A percentile compares a stretch with the other conserved stretches of the same genome.
These are phyloP conservation scores for Microbotryum scabiosae DNA, from an alignment of 1,284 basidiomycete species.

Conservation along the genomic window DNA sequence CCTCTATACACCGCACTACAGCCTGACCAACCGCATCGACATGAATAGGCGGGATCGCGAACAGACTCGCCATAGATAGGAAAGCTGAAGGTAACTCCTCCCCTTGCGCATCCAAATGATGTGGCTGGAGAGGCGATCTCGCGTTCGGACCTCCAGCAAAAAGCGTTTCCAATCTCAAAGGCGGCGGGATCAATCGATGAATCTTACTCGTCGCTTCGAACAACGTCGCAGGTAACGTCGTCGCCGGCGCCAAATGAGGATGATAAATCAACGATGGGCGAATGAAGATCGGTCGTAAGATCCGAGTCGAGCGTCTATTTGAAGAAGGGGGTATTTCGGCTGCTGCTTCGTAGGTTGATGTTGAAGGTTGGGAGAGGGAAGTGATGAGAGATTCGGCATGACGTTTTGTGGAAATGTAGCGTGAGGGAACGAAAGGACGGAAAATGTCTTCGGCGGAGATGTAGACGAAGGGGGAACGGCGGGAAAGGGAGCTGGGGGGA, in stretches of 20 bases:
- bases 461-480: conserved; percentile 70
- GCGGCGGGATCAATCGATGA: conserved; percentile 47
- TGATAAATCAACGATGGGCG: conserved; percentile 74
- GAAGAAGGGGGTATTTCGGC: too few relatives aligned
- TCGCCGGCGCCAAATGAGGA: conserved; percentile 78
- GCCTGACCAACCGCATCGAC: conserved; percentile 91
- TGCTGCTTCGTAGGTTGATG: neutral
- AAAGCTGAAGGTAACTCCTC: conserved; percentile 35
- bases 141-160: neutral
- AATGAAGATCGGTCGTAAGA: conserved; percentile 61
- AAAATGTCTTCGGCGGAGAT: conserved; percentile 91
- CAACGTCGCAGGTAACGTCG: conserved; percentile 74
- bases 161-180: conserved; percentile 10
- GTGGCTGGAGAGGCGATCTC: too few relatives aligned
- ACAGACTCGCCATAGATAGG: conserved; percentile 62
- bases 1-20: conserved; percentile 51
- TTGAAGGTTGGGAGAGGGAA: neutral
- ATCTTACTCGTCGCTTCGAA: conserved; percentile 67
- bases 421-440: conserved; percentile 69
- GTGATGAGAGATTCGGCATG: conserved; percentile 68
- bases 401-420: conserved; percentile 84
- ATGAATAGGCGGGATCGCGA: conserved; percentile 80
- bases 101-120: neutral
- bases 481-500: conserved; percentile 47
- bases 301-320: neutral